These are phyloP conservation scores for Candida odintsovae DNA, from an alignment of 805 yeast genomes.

Conservation along the genomic window DNA sequence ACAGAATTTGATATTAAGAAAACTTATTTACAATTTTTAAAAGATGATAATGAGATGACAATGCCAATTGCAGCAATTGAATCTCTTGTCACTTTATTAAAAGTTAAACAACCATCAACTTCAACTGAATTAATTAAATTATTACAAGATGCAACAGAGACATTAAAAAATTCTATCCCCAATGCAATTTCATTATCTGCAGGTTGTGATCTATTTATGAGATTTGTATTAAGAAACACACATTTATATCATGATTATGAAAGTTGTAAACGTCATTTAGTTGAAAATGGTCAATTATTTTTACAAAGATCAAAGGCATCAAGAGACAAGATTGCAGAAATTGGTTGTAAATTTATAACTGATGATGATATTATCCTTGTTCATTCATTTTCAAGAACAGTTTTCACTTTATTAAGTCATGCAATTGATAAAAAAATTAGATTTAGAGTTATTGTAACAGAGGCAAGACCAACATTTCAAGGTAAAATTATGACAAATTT, in stretches of 20 bases:
- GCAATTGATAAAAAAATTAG: constrained; percentile 78
- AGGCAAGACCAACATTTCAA: constrained; percentile 79
- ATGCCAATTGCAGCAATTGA: constrained; percentile 99
- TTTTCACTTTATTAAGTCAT: constrained; percentile 61
- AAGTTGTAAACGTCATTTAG: constrained; percentile 78
- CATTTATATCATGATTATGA: constrained; percentile 93
- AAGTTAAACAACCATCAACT: constrained; percentile 83
- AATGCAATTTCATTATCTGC: constrained; percentile 93
- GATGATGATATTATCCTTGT: constrained; percentile 90
- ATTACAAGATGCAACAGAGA: constrained; percentile 69
- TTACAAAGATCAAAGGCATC: constrained; percentile 89
- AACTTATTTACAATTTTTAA: constrained; percentile 72
- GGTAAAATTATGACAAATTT: constrained; percentile 67
- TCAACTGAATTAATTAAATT: constrained; percentile 87
- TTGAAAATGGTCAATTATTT: constrained; percentile 89
- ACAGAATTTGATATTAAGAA: constrained; percentile 70
- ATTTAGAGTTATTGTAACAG: constrained; percentile 88
- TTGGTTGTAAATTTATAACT: constrained; percentile 82
- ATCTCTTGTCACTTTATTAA: constrained; percentile 77
- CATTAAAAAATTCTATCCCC: constrained; percentile 70
- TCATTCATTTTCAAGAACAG: constrained; percentile 91
- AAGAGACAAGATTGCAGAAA: constrained; percentile 78
- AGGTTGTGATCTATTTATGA: constrained; percentile 93
- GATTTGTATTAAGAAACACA: constrained; percentile 86
- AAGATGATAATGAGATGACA: constrained; percentile 93